Evolutionary conservation across 371 early-diverging fungal genomes (phyloP).

Genomic region (Globomyces sp.): DNA sequence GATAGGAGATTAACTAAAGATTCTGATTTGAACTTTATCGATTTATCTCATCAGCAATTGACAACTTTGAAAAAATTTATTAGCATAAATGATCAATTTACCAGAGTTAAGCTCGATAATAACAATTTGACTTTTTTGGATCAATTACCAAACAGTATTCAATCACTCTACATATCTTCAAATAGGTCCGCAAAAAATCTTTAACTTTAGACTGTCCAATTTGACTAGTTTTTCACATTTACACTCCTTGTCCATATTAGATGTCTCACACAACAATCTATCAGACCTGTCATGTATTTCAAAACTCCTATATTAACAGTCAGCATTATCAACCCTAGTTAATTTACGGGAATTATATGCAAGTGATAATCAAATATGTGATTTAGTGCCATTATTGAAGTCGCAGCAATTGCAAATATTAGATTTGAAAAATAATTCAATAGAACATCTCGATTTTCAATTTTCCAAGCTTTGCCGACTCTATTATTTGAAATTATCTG

Average conservation of each 20-base stretch:
- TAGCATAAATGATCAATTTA: too few relatives aligned
- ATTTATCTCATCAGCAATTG: too few relatives aligned
- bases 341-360: slow-evolving; percentile 27
- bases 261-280: slow-evolving; percentile 15
- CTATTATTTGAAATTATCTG: slow-evolving; percentile 1
- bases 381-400: slow-evolving; percentile 3
- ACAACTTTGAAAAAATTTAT: too few relatives aligned
- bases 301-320: background rate
- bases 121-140: background rate
- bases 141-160: background rate
- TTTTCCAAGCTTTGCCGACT: slow-evolving; percentile 1
- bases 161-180: background rate
- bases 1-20: too few relatives aligned
- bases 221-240: slow-evolving; percentile 12
- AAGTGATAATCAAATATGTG: slow-evolving; percentile 15
- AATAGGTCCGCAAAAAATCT: background rate
- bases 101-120: background rate
- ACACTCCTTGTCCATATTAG: slow-evolving; percentile 3
- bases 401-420: background rate
- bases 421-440: background rate
- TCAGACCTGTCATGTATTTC: slow-evolving; percentile 16
- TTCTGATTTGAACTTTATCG: too few relatives aligned
- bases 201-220: slow-evolving; percentile 21
- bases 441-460: background rate
- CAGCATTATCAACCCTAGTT: slow-evolving; percentile 18